Conservation (phyloP, 257 asterid species). For the Scutellaria minor region DNA sequence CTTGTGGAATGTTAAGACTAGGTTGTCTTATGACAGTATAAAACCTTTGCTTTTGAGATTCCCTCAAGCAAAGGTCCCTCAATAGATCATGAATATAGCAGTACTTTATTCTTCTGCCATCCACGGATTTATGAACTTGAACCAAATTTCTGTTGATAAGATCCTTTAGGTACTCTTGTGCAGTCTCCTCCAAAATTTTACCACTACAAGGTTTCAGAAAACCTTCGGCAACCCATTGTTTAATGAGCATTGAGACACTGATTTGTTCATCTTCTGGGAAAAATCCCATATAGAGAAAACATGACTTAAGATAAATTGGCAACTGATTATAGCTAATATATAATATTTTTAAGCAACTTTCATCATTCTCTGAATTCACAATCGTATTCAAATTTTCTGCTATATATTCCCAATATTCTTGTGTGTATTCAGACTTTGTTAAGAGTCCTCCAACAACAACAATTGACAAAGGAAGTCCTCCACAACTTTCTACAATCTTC, state of each 20-base stretch:
- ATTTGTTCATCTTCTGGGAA: neutral
- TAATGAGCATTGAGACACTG: neutral
- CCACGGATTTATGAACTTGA: neutral
- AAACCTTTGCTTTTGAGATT: conserved; percentile 8
- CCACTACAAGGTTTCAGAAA: conserved; percentile 14
- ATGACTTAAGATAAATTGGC: conserved; percentile 18
- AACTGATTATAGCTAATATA: conserved; percentile 20
- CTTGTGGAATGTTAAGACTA: neutral
- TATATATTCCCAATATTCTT: neutral
- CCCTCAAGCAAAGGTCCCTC: conserved; percentile 23
- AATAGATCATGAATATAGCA: conserved; percentile 17
- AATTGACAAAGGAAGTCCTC: conserved; percentile 28
- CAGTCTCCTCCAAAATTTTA: neutral
- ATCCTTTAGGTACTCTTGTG: neutral
- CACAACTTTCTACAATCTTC: neutral
- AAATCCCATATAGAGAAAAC: conserved; percentile 28
- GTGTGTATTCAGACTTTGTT: neutral
- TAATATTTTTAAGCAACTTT: neutral
- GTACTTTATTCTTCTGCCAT: neutral
- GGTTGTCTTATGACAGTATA: neutral
- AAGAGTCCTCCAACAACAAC: conserved; percentile 19
- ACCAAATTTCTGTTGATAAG: conserved; percentile 20
- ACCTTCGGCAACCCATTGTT: conserved; percentile 27
- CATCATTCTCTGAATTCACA: neutral
- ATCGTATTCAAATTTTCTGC: neutral